A percentile compares a stretch with the other conserved stretches of the same genome.
Conservation (phyloP, 208 protist species). For the Acanthamoeba healyi region DNA sequence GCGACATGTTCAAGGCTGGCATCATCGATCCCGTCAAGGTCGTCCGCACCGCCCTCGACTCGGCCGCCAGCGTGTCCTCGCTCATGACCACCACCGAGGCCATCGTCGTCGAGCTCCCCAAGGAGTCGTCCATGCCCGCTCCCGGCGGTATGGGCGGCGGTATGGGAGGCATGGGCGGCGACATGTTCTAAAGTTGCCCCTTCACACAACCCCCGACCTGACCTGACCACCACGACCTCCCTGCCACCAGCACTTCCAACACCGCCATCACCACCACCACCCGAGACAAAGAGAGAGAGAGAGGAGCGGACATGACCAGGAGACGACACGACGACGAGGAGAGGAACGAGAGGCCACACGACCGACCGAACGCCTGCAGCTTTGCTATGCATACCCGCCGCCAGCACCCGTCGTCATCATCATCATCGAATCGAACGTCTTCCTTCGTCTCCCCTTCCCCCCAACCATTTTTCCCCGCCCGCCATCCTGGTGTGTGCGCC, state of each 20-base stretch:
- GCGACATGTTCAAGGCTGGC: conserved; percentile 98
- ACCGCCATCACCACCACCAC: too few species aligned
- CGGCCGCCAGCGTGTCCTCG: conserved; percentile 97
- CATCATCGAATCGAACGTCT: background rate
- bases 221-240: background rate
- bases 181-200: conserved; percentile 61
- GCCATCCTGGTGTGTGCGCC: too few species aligned
- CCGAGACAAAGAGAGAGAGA: background rate
- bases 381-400: background rate
- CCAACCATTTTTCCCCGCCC: background rate
- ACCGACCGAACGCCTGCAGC: background rate
- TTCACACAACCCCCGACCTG: background rate
- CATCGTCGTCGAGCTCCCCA: conserved; percentile 92
- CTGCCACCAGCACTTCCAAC: too few species aligned
- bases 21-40: conserved; percentile 99
- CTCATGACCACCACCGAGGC: conserved; percentile 99
- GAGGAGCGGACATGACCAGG: too few species aligned
- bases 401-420: background rate
- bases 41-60: conserved; percentile 97
- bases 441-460: background rate
- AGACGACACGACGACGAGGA: too few species aligned
- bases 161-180: conserved; percentile 64
- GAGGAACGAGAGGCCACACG: background rate
- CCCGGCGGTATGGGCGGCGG: conserved; percentile 67
- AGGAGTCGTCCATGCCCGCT: conserved; percentile 76